Conservation (phyloP, 805 yeast species). For the Cyberlindnera misumaiensis region DNA sequence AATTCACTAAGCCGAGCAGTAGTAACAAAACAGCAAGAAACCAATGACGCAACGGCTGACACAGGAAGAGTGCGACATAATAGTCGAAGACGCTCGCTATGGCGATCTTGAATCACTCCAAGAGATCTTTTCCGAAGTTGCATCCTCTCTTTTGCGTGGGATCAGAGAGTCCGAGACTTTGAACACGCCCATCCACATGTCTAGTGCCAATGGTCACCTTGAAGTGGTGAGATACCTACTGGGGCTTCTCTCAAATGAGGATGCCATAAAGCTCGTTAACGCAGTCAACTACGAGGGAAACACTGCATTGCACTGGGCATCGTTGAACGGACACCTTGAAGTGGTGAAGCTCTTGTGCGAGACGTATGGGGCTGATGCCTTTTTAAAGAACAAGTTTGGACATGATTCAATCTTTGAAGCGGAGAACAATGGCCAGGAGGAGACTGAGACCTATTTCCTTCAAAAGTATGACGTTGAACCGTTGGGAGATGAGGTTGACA, state of each 20-base stretch:
- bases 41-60: conserved; percentile 26
- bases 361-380: conserved; percentile 73
- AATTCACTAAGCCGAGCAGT: neutral
- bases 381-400: conserved; percentile 61
- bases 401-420: conserved; percentile 90
- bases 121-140: conserved; percentile 55
- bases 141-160: conserved; percentile 33
- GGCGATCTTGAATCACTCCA: conserved; percentile 78
- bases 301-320: conserved; percentile 96
- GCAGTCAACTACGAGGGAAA: conserved; percentile 75
- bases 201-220: conserved; percentile 87
- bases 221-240: conserved; percentile 60
- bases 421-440: conserved; percentile 67
- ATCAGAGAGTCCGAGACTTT: conserved; percentile 59
- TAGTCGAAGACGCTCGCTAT: conserved; percentile 76
- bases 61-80: conserved; percentile 78
- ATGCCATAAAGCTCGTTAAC: conserved; percentile 42
- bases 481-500: conserved; percentile 39
- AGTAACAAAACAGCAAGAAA: neutral
- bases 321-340: conserved; percentile 76
- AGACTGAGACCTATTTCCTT: conserved; percentile 72
- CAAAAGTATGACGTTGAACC: conserved; percentile 65
- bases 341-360: conserved; percentile 67
- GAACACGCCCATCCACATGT: conserved; percentile 87
- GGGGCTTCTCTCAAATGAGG: conserved; percentile 36